Percentiles rank a stretch among this genome's conserved stretches.
phyloP scores from a whole-genome alignment of 2,329 filamentous ascomycete genomes.

The Zymoseptoria passerinii region DNA sequence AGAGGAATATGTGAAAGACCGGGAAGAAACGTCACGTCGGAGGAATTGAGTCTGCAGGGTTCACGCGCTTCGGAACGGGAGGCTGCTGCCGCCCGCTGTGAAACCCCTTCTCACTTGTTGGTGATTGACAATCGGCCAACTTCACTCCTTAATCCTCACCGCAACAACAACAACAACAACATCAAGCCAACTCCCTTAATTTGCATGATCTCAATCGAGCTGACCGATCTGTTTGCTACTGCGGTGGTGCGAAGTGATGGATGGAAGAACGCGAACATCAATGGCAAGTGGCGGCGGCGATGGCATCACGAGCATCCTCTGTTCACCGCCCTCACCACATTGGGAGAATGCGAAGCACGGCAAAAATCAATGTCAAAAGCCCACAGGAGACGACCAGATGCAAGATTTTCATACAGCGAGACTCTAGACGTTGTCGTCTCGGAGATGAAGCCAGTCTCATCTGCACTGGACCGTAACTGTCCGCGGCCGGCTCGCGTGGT shows the following conservation, averaged over 20 bases:
- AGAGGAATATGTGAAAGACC: neutral
- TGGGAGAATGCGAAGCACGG: neutral
- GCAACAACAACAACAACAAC: neutral
- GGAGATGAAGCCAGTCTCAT: neutral
- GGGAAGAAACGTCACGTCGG: neutral
- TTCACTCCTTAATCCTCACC: neutral
- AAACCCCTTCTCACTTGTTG: neutral
- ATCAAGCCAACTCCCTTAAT: neutral
- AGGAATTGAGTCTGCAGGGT: neutral
- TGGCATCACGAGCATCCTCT: neutral
- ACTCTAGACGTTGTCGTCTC: neutral
- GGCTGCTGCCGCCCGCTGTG: neutral
- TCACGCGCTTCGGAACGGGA: neutral
- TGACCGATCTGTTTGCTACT: neutral
- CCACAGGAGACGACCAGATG: neutral
- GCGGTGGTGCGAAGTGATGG: neutral
- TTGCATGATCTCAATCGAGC: neutral
- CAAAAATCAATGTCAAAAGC: neutral
- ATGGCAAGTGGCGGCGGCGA: neutral
- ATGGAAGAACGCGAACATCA: neutral
- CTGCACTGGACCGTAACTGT: neutral
- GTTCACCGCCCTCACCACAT: neutral
- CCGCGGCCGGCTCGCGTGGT: neutral
- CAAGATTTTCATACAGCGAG: neutral
- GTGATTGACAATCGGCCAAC: neutral